phyloP scores from a whole-genome alignment of 1,139 yeast genomes.

The Saccharomyces hybrid region DNA sequence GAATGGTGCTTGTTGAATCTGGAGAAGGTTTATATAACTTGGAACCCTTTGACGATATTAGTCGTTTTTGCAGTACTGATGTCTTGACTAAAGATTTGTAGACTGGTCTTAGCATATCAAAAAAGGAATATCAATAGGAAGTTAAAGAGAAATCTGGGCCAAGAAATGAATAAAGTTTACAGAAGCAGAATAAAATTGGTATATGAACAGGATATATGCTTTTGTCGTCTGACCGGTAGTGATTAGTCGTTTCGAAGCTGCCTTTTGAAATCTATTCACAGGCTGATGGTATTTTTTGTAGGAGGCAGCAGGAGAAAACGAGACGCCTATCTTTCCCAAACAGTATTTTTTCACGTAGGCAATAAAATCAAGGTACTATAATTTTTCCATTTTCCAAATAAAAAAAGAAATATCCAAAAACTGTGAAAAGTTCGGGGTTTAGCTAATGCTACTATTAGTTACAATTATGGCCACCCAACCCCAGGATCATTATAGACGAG shows the following conservation, averaged over 20 bases:
- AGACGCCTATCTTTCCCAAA: neutral
- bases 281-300: neutral
- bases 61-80: neutral
- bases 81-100: neutral
- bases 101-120: neutral
- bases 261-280: neutral
- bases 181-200: neutral
- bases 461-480: neutral
- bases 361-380: neutral
- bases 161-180: neutral
- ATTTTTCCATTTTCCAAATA: neutral
- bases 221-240: neutral
- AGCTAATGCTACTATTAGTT: neutral
- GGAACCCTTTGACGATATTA: slow-evolving; percentile 13
- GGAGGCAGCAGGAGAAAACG: neutral
- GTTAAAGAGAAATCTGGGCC: neutral
- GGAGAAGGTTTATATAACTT: slow-evolving; percentile 10
- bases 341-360: neutral
- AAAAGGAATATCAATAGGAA: neutral
- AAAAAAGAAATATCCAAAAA: neutral
- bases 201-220: neutral
- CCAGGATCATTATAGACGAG: neutral
- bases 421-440: neutral
- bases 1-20: slow-evolving; percentile 4
- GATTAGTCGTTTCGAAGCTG: neutral